These are phyloP conservation scores for Peniophora sp. DNA, from an alignment of 1,284 basidiomycete genomes.

Conservation along the genomic window DNA sequence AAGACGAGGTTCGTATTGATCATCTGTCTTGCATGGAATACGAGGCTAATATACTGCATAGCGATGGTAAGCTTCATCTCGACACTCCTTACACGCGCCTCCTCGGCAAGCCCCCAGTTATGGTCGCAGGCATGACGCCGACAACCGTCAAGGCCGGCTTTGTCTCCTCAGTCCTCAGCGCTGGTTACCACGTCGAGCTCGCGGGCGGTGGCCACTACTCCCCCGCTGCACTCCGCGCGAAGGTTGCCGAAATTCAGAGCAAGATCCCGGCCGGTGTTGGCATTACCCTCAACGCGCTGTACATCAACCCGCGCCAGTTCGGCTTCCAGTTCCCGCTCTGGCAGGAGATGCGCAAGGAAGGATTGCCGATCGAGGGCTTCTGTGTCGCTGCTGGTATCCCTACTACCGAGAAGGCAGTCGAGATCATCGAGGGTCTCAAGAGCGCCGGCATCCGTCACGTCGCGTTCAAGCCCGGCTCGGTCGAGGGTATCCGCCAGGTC, in stretches of 20 bases:
- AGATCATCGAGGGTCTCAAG: constrained; percentile 79
- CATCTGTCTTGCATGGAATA: neutral
- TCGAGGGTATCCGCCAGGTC: constrained; percentile 96
- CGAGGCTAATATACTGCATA: constrained; percentile 19
- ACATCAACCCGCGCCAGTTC: constrained; percentile 98
- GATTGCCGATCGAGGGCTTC: constrained; percentile 94
- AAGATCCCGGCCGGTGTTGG: constrained; percentile 83
- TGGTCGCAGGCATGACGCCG: constrained; percentile 99
- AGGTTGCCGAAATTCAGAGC: constrained; percentile 84
- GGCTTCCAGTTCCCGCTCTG: constrained; percentile 95
- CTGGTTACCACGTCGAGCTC: constrained; percentile 94
- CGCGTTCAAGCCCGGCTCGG: constrained; percentile 89
- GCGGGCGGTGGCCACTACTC: constrained; percentile 98
- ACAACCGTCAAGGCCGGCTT: constrained; percentile 90
- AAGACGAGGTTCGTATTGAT: constrained; percentile 67
- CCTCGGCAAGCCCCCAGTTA: constrained; percentile 92
- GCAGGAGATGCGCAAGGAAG: constrained; percentile 96
- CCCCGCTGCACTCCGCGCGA: constrained; percentile 77
- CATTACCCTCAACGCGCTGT: constrained; percentile 90
- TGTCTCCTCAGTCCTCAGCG: constrained; percentile 85
- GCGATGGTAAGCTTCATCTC: constrained; percentile 85
- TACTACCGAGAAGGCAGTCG: constrained; percentile 86
- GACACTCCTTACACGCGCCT: constrained; percentile 96
- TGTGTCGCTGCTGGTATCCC: constrained; percentile 97
- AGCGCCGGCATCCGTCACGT: constrained; percentile 88